A percentile compares a stretch with the other conserved stretches of the same genome.
Conservation (phyloP, 768 basidiomycete genomes). For the Mycena vitilis region DNA sequence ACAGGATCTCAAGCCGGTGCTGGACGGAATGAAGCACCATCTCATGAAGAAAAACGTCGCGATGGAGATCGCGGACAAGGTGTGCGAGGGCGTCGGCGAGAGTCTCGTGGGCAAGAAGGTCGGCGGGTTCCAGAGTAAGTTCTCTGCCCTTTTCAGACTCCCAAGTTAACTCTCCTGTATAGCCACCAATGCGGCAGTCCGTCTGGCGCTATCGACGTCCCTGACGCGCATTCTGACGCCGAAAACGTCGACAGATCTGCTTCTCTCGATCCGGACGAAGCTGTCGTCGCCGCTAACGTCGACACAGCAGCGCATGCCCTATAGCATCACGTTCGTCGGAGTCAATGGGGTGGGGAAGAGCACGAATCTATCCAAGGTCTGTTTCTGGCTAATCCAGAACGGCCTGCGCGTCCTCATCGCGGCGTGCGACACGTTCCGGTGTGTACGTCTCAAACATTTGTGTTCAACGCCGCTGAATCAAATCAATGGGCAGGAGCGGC, state of each 20-base stretch:
- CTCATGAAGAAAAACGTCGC: slow-evolving; percentile 99
- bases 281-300: slow-evolving; percentile 79
- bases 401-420: slow-evolving; percentile 93
- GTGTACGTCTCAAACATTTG: slow-evolving; percentile 35
- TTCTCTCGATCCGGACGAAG: slow-evolving; percentile 93
- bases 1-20: slow-evolving; percentile 85
- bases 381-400: slow-evolving; percentile 99
- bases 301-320: slow-evolving; percentile 84
- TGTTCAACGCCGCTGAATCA: slow-evolving; percentile 5
- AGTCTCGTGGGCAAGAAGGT: slow-evolving; percentile 91
- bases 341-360: slow-evolving; percentile 99
- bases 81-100: slow-evolving; percentile 95
- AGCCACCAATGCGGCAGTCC: slow-evolving; percentile 90
- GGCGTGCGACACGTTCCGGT: slow-evolving; percentile 98
- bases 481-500: slow-evolving; percentile 72
- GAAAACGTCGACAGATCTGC: slow-evolving; percentile 95
- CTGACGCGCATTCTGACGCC: slow-evolving; percentile 96
- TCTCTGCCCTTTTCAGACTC: slow-evolving; percentile 17
- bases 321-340: slow-evolving; percentile 95
- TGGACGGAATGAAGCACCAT: slow-evolving; percentile 97
- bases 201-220: slow-evolving; percentile 83
- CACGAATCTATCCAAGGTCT: slow-evolving; percentile 97
- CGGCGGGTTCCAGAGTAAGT: slow-evolving; percentile 88
- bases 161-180: slow-evolving; percentile 25
- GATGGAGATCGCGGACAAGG: slow-evolving; percentile 92